Evolutionary conservation across 2,329 filamentous ascomycete genomes (phyloP).

Genomic region (Ceratocystis albifundus): DNA sequence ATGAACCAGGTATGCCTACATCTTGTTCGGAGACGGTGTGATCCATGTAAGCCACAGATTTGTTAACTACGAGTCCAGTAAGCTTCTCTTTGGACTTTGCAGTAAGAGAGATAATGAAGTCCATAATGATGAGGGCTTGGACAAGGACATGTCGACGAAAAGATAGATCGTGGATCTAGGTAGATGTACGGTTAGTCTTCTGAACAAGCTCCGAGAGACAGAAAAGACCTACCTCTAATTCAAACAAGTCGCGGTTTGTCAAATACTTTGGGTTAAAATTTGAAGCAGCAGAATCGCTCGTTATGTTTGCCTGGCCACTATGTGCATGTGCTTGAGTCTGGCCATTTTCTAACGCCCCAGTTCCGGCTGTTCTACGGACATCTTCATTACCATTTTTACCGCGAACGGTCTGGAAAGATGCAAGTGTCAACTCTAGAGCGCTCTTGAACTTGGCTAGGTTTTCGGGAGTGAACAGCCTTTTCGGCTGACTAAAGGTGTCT

Average conservation of each 20-base stretch:
- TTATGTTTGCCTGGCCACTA: not conserved
- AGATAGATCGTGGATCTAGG: constrained; percentile 76
- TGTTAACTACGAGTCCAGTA: constrained; percentile 57
- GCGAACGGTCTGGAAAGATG: constrained; percentile 42
- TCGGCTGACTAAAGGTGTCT: constrained; percentile 81
- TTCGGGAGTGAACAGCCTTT: constrained; percentile 59
- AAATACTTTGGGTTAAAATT: constrained; percentile 93
- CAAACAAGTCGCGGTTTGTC: constrained; percentile 92
- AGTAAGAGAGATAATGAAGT: constrained; percentile 88
- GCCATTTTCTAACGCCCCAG: not conserved
- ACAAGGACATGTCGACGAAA: constrained; percentile 92
- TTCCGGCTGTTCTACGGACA: constrained; percentile 29
- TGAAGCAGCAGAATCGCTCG: constrained; percentile 13
- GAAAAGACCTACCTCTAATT: constrained; percentile 58
- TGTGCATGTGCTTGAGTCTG: not conserved
- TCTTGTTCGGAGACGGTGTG: constrained; percentile 73
- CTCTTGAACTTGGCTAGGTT: constrained; percentile 72
- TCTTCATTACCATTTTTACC: constrained; percentile 41
- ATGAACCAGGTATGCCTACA: constrained; percentile 38
- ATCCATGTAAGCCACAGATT: constrained; percentile 70
- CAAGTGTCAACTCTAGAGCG: constrained; percentile 56
- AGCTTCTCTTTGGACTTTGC: constrained; percentile 70
- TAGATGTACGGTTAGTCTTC: constrained; percentile 12
- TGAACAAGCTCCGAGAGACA: not conserved
- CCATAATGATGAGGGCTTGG: constrained; percentile 84